Conservation (phyloP, 108 stramenopile genomes). For the Cyclotella cryptica region DNA sequence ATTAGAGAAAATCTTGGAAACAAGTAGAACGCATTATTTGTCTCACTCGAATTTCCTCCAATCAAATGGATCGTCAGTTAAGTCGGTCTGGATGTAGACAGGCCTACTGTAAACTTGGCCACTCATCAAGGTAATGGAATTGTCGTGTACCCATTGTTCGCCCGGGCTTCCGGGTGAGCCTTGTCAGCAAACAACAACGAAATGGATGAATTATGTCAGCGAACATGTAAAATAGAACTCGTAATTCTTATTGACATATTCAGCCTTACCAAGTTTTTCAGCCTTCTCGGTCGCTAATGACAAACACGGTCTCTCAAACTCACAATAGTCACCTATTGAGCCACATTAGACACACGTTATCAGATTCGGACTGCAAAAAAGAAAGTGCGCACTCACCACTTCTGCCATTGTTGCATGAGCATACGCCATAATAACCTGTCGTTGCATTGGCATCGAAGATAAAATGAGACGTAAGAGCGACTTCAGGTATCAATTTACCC, state of each 20-base stretch:
- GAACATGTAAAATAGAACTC: too few relatives aligned
- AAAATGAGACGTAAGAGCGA: not conserved
- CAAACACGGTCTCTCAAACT: not conserved
- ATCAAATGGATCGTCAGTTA: conserved; percentile 22
- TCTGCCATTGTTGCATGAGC: not conserved
- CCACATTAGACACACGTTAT: too few relatives aligned
- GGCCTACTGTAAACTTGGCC: conserved; percentile 14
- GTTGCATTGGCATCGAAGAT: not conserved
- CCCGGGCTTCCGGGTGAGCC: not conserved
- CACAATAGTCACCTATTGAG: conserved; percentile 9
- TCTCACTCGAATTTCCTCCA: conserved; percentile 18
- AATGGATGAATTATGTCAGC: not conserved
- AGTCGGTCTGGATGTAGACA: conserved; percentile 14
- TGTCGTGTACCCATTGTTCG: conserved; percentile 17
- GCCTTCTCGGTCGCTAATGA: conserved; percentile 18
- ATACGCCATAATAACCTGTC: not conserved
- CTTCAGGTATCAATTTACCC: not conserved
- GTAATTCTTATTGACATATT: not conserved
- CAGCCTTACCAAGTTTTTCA: conserved; percentile 2
- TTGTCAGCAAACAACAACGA: not conserved
- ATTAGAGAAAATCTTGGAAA: not conserved
- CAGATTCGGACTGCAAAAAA: too few relatives aligned
- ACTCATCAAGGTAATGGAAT: conserved; percentile 9
- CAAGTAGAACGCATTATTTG: not conserved
- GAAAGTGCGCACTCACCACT: too few relatives aligned